Conservation (phyloP, 345 rosid species). For the Aquilaria malaccensis region DNA sequence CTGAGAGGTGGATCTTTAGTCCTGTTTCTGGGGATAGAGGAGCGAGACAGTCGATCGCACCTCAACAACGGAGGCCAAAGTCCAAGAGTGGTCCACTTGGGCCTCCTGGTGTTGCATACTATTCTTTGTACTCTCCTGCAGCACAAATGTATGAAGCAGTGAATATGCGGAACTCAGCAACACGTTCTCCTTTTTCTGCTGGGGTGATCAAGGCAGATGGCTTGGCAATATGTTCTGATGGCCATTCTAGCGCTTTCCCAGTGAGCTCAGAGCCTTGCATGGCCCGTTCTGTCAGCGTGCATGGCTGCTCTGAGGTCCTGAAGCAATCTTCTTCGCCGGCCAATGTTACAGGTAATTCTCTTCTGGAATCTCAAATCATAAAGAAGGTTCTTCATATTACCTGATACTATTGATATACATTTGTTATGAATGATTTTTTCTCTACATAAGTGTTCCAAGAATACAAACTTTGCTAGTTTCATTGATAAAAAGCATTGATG, state of each 20-base stretch:
- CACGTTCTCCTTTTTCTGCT: conserved; percentile 72
- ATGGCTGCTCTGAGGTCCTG: conserved; percentile 71
- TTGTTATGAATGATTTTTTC: no score
- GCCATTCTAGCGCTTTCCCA: conserved; percentile 33
- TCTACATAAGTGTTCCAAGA: no score
- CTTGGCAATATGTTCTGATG: conserved; percentile 31
- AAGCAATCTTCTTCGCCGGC: conserved; percentile 30
- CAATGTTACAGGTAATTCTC: conserved; percentile 32
- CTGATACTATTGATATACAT: no score
- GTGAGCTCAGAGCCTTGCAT: conserved; percentile 51
- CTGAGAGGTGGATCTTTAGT: conserved; percentile 98
- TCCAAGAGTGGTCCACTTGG: conserved; percentile 99
- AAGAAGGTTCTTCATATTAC: no score
- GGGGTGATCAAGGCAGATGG: conserved; percentile 55
- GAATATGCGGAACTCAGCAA: conserved; percentile 35
- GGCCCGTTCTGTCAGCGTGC: conserved; percentile 88
- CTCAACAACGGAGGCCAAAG: conserved; percentile 64
- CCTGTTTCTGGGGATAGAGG: conserved; percentile 70
- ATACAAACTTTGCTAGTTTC: no score
- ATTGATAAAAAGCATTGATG: no score
- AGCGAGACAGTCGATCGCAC: conserved; percentile 37
- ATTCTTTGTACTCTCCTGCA: conserved; percentile 70
- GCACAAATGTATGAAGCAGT: conserved; percentile 55
- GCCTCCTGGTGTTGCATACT: conserved; percentile 75
- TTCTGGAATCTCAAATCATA: background rate